These are phyloP conservation scores for Rhododendron vialii DNA, from an alignment of 148 eudicot genomes.

Conservation along the genomic window DNA sequence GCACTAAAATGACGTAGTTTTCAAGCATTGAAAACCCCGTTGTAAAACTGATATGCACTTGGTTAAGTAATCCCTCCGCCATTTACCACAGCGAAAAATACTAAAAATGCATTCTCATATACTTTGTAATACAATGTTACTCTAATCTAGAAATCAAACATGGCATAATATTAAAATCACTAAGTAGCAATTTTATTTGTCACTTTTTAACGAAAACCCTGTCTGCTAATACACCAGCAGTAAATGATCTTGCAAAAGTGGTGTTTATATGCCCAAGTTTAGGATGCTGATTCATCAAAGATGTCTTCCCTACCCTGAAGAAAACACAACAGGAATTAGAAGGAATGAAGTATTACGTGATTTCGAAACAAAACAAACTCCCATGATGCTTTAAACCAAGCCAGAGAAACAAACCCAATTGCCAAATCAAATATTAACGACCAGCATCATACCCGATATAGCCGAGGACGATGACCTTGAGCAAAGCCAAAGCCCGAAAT, in stretches of 20 bases:
- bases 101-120: neutral
- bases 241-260: neutral
- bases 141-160: neutral
- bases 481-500: neutral
- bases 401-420: neutral
- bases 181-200: neutral
- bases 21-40: neutral
- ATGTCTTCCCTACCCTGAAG: slow-evolving; percentile 56
- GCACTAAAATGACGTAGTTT: neutral
- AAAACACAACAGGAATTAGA: neutral
- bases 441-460: slow-evolving; percentile 52
- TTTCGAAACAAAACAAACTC: neutral
- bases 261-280: neutral
- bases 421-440: neutral
- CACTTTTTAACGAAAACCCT: neutral
- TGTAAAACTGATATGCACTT: neutral
- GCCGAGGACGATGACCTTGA: slow-evolving; percentile 75
- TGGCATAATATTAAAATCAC: neutral
- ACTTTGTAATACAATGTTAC: no score
- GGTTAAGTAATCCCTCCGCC: neutral
- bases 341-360: neutral
- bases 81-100: neutral
- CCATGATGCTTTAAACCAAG: neutral
- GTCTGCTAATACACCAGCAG: neutral
- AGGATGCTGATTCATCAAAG: slow-evolving; percentile 48